Percentiles rank a stretch among this genome's conserved stretches.
Conservation (phyloP, 306 rosid genomes). For the Castanospermum australe region DNA sequence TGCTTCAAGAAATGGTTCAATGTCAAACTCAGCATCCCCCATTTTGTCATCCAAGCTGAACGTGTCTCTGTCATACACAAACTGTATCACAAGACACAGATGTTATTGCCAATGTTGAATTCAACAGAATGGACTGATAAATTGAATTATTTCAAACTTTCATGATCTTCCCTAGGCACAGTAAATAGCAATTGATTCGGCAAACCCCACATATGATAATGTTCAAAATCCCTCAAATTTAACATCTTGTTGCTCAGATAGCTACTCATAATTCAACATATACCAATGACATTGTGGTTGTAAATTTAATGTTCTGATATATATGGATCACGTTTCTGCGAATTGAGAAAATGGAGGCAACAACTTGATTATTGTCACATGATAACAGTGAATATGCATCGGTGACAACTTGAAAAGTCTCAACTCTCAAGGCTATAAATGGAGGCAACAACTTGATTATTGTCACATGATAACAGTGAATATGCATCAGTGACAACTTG, state of each 20-base stretch:
- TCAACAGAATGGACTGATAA: neutral
- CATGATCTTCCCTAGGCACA: neutral
- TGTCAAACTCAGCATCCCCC: constrained; percentile 83
- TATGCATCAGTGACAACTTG: constrained; percentile 9
- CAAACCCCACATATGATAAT: neutral
- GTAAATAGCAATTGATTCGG: neutral
- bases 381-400: constrained; percentile 11
- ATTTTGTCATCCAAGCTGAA: constrained; percentile 76
- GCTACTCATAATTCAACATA: neutral
- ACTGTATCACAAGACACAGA: constrained; percentile 35
- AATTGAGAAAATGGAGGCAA: neutral
- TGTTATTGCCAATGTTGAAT: neutral
- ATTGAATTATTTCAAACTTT: neutral
- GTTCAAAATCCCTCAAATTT: constrained; percentile 2
- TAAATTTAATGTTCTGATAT: neutral
- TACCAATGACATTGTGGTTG: neutral
- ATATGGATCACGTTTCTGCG: neutral
- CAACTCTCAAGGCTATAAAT: neutral
- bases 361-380: neutral
- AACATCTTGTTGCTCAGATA: neutral
- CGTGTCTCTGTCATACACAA: constrained; percentile 70
- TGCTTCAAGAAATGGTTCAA: constrained; percentile 49
- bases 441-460: neutral
- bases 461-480: constrained; percentile 7
- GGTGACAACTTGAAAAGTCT: neutral